Percentiles rank a stretch among this genome's conserved stretches.
These are phyloP conservation scores for Heimioporus retisporus DNA, from an alignment of 1,284 basidiomycete genomes.

Conservation along the genomic window DNA sequence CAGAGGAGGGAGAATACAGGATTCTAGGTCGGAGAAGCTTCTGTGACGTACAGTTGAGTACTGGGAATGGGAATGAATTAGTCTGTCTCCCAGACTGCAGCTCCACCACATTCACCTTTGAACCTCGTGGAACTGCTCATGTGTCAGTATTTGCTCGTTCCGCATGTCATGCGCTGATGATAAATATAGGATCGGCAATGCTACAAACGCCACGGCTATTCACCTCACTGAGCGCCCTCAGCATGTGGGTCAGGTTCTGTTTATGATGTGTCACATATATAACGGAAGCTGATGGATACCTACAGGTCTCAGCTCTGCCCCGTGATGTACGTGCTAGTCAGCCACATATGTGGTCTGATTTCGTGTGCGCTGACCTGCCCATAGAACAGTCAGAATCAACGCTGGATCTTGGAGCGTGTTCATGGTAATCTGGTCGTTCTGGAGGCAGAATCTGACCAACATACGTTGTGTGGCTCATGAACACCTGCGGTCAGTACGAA, in stretches of 20 bases:
- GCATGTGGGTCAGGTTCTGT: not conserved
- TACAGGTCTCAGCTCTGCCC: not conserved
- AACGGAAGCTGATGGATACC: not conserved
- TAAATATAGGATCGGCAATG: not conserved
- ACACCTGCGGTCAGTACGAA: too few species aligned
- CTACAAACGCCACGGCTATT: not conserved
- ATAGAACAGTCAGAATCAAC: constrained; percentile 6
- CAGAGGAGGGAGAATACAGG: not conserved
- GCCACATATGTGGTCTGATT: too few species aligned
- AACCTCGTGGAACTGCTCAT: not conserved
- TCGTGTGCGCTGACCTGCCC: not conserved
- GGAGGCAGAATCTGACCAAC: not conserved
- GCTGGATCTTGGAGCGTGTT: not conserved
- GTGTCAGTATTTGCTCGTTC: not conserved
- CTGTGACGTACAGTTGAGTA: not conserved
- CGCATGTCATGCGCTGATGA: not conserved
- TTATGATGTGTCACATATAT: too few species aligned
- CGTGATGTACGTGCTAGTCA: not conserved
- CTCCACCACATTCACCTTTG: not conserved
- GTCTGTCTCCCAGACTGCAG: not conserved
- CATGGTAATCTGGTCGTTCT: not conserved
- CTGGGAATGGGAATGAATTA: not conserved
- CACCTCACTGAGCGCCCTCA: not conserved
- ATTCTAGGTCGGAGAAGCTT: not conserved
- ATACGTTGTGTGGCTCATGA: too few species aligned